Base-by-base conservation (phyloP, 2,329 filamentous ascomycete species). In the Phaeosphaeriaceae sp. region DNA sequence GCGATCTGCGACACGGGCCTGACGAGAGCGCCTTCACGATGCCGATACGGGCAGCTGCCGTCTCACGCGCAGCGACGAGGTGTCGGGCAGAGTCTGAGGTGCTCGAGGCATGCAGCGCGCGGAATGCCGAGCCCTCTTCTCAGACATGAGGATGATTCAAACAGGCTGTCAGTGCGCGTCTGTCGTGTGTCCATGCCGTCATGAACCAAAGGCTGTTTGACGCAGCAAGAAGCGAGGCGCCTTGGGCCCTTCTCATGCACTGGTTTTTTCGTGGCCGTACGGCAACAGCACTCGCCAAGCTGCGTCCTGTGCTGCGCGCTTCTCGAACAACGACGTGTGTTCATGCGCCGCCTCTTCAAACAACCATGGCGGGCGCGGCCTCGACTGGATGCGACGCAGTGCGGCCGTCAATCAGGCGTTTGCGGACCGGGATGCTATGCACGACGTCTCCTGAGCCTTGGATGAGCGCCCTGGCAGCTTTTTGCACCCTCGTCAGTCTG, bases 1-100 rank as follows among this genome's bases (percentile, higher is more conserved):
- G 65, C 58, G 72, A 74, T 74, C 71, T 68, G 66, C 70, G 61
- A 43, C 71, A 65, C 71, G 72, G 71, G 64, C 63, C 61, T 61
- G 63, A 59, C 65, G 60, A 65, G 61, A 58, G 62, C 64, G 63
- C 65, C 49, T 61, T 65, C 61, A 65, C 67, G 64, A 69, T 66
- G 66, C 63, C 67, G 67, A 66, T 67, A 61, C 59, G 59, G 62
- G 62, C 46, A 30, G 30, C 47, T 43, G 44, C 49, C 54, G 40
- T 35, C 26, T 47, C 65, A 61, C 58, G 58, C 59, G 56, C 59
- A 55, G 58, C 57, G 47, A 54, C 60, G 53, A 49, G 59, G 46
- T 47, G 32, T 57, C 55, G 54, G 53, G 53, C 56, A 55, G 53
- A 28, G 26, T 28, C 26, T 28, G 26, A 40, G 35, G 35, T 57